A percentile compares a stretch with the other conserved stretches of the same genome.
Conservation (phyloP, 2,329 filamentous ascomycete genomes). For the Neopestalotiopsis rosae region DNA sequence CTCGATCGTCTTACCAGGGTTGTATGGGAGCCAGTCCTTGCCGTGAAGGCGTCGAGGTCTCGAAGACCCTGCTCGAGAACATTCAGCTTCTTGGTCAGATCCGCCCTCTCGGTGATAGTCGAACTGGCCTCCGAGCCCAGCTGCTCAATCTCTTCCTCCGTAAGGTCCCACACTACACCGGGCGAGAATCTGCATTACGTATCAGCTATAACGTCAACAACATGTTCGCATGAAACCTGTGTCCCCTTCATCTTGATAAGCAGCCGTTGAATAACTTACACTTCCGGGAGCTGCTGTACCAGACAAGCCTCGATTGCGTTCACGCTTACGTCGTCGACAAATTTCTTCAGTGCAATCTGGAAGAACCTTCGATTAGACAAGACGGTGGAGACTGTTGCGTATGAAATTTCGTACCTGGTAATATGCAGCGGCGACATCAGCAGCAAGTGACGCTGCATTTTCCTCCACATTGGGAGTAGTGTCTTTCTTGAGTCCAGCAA, state of each 20-base stretch:
- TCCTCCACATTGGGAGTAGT: background rate
- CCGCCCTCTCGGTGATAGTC: constrained; percentile 26
- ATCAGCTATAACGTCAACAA: background rate
- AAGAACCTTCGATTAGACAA: background rate
- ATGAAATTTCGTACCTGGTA: background rate
- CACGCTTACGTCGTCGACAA: constrained; percentile 32
- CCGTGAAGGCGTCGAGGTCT: constrained; percentile 32
- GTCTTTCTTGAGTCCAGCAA: background rate
- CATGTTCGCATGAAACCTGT: too few relatives aligned
- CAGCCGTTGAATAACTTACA: constrained; percentile 20
- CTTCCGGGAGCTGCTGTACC: constrained; percentile 31
- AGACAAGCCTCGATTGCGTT: constrained; percentile 33
- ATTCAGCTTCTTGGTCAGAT: constrained; percentile 26
- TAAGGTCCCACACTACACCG: constrained; percentile 31
- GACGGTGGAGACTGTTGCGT: too few relatives aligned
- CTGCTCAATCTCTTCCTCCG: constrained; percentile 27
- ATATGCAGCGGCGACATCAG: constrained; percentile 31
- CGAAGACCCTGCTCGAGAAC: constrained; percentile 30
- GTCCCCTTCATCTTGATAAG: too few relatives aligned
- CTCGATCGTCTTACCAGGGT: background rate
- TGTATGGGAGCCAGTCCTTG: constrained; percentile 18
- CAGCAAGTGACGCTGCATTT: constrained; percentile 27
- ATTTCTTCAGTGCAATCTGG: constrained; percentile 32
- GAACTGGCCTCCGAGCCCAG: constrained; percentile 31
- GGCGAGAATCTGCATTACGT: constrained; percentile 26